Percentiles rank a stretch among this genome's conserved stretches.
phyloP scores from a whole-genome alignment of 148 eudicot species.

The Diospyros lotus region DNA sequence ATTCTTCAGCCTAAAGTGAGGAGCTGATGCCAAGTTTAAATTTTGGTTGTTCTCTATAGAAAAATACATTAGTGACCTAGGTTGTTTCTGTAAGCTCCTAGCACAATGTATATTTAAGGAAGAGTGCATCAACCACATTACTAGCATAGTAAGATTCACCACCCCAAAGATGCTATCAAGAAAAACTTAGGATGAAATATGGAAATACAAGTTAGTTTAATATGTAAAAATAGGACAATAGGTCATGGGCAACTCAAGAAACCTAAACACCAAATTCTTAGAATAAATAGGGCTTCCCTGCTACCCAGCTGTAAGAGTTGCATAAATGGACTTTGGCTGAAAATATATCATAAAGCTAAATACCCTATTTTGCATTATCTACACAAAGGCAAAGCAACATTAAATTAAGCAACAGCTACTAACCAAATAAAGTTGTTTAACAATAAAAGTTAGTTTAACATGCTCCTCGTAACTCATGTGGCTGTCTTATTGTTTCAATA shows the following conservation, averaged over 20 bases:
- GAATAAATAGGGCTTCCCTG: background rate
- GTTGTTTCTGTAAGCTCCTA: background rate
- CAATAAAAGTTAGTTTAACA: no score
- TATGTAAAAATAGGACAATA: background rate
- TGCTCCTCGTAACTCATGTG: no score
- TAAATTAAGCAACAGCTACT: no score
- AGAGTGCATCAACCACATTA: background rate
- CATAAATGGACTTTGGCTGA: no score
- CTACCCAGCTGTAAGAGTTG: no score
- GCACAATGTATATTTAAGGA: no score
- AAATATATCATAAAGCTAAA: no score
- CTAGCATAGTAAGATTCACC: slow-evolving; percentile 1
- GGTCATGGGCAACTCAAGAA: background rate
- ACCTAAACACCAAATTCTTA: slow-evolving; percentile 2
- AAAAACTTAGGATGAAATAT: background rate
- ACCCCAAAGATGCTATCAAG: background rate
- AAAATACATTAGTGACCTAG: background rate
- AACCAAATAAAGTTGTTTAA: no score
- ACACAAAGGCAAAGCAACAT: no score
- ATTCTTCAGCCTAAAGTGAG: background rate
- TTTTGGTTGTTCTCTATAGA: background rate
- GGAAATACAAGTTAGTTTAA: background rate
- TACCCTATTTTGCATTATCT: no score
- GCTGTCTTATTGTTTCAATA: no score
- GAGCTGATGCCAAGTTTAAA: background rate